These are phyloP conservation scores for Pinus albicaulis DNA, from an alignment of 75 land plant species.

Conservation along the genomic window DNA sequence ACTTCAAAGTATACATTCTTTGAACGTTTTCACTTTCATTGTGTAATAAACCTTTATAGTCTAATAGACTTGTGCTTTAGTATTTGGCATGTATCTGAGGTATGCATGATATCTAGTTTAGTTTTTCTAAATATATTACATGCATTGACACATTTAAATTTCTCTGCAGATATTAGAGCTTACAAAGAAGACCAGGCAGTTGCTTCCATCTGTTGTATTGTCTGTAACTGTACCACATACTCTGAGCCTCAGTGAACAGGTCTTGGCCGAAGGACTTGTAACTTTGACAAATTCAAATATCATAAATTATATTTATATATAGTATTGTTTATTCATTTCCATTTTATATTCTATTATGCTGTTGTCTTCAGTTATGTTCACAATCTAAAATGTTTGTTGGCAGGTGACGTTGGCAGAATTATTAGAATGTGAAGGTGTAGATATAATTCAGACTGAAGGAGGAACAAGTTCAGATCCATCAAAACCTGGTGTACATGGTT, in stretches of 20 bases:
- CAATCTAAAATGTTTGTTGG: background rate
- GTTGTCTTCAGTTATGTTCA: background rate
- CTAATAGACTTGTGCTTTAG: background rate
- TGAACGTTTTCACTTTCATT: background rate
- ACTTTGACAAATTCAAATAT: background rate
- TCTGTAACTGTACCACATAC: conserved; percentile 98
- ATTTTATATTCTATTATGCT: background rate
- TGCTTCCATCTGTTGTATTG: conserved; percentile 65
- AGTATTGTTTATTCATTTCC: background rate
- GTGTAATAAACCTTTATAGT: background rate
- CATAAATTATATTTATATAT: background rate
- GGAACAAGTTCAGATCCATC: conserved; percentile 79
- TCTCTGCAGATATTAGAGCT: conserved; percentile 64
- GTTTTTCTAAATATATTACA: background rate
- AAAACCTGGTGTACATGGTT: conserved; percentile 83
- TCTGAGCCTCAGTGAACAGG: conserved; percentile 88
- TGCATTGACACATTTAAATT: background rate
- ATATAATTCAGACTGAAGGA: conserved; percentile 97
- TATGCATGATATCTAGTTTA: background rate
- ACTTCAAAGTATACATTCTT: no score
- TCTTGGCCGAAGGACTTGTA: conserved; percentile 10
- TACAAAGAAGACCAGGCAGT: conserved; percentile 64
- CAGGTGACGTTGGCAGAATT: conserved; percentile 87
- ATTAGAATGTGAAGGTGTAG: conserved; percentile 79
- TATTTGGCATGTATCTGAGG: background rate